These are phyloP conservation scores for Scheffersomyces lignosus DNA, from an alignment of 805 yeast species.

Conservation along the genomic window DNA sequence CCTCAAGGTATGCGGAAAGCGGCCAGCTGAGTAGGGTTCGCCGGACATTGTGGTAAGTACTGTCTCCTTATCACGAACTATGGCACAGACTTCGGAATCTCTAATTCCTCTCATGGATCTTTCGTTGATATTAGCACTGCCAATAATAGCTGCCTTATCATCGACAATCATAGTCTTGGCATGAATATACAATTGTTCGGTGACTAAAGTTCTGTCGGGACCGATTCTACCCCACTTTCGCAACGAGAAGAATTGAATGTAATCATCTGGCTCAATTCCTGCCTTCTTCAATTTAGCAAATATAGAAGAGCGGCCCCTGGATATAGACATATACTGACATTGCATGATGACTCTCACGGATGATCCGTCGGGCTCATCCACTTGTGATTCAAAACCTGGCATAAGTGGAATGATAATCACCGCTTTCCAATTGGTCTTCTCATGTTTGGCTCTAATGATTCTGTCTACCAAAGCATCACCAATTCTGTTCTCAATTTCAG, in stretches of 20 bases:
- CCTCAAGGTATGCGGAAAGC: conserved; percentile 86
- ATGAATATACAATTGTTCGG: conserved; percentile 92
- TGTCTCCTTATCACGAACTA: conserved; percentile 80
- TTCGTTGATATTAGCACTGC: conserved; percentile 96
- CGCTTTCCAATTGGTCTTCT: conserved; percentile 82
- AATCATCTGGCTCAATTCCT: conserved; percentile 87
- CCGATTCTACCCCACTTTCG: conserved; percentile 97
- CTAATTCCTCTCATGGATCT: conserved; percentile 92
- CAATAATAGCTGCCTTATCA: conserved; percentile 90
- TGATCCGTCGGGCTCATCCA: conserved; percentile 91
- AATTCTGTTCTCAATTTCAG: conserved; percentile 78
- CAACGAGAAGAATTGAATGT: conserved; percentile 86
- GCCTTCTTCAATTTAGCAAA: conserved; percentile 75
- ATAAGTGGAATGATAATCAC: conserved; percentile 88
- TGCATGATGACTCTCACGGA: conserved; percentile 95
- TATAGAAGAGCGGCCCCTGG: conserved; percentile 85
- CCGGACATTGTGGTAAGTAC: conserved; percentile 78
- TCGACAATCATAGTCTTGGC: conserved; percentile 91
- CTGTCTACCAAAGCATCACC: conserved; percentile 98
- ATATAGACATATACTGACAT: conserved; percentile 91
- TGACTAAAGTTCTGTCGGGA: conserved; percentile 64
- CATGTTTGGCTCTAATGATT: conserved; percentile 81
- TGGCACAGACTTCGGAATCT: conserved; percentile 92
- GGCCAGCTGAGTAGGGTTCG: conserved; percentile 73
- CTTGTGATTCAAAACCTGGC: conserved; percentile 96